phyloP scores from a whole-genome alignment of 129 eudicot species.

The Helichrysum umbraculigerum region DNA sequence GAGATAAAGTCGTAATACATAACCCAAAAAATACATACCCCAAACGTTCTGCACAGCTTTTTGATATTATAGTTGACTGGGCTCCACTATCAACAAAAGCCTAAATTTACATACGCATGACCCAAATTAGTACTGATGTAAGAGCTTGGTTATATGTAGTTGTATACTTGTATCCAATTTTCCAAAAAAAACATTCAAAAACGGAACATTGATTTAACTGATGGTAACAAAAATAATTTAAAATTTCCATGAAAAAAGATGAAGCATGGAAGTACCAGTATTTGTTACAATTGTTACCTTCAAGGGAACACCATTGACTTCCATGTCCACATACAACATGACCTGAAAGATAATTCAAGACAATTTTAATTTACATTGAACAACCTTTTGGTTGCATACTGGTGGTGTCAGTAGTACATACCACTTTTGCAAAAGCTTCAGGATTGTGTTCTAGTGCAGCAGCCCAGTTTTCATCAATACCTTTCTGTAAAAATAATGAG shows the following conservation, averaged over 20 bases:
- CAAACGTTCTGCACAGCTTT: constrained; percentile 92
- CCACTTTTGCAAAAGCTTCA: constrained; percentile 97
- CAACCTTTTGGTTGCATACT: neutral
- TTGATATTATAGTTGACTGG: constrained; percentile 96
- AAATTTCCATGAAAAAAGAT: constrained; percentile 13
- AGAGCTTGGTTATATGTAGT: neutral
- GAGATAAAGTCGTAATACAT: neutral
- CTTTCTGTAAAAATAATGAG: constrained; percentile 57
- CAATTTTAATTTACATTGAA: constrained; percentile 3
- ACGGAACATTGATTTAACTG: neutral
- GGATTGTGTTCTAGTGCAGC: constrained; percentile 96
- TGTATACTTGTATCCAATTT: neutral
- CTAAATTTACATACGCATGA: constrained; percentile 31
- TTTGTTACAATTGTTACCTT: constrained; percentile 52
- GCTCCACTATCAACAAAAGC: constrained; percentile 99
- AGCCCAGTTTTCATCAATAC: constrained; percentile 95
- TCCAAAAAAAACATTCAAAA: constrained; percentile 6
- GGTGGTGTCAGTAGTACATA: constrained; percentile 27
- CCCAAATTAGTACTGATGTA: constrained; percentile 1
- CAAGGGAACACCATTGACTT: constrained; percentile 93
- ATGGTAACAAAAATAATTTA: neutral
- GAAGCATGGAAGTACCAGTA: neutral
- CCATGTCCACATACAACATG: constrained; percentile 97
- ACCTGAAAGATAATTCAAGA: constrained; percentile 52
- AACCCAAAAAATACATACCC: constrained; percentile 53